Percentiles rank a stretch among this genome's conserved stretches.
phyloP scores from a whole-genome alignment of 306 rosid genomes.

The Acacia confusa region DNA sequence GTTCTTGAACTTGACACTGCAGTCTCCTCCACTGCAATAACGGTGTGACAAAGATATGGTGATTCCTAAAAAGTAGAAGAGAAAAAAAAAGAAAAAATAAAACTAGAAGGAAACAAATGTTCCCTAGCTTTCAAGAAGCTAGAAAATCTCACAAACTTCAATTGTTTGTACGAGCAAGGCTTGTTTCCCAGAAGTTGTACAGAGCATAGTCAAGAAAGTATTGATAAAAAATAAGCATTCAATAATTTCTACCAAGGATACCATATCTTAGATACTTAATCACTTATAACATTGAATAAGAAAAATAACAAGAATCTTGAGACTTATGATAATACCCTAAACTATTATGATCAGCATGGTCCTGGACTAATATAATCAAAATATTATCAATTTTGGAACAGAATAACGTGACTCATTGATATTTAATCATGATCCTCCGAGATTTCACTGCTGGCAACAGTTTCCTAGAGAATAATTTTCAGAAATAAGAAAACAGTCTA shows the following conservation, averaged over 20 bases:
- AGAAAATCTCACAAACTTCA: not conserved
- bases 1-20: conserved; percentile 88
- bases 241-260: not conserved
- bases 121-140: not conserved
- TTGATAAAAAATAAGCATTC: not conserved
- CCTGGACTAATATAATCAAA: not conserved
- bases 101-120: not conserved
- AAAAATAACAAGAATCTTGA: not conserved
- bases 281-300: not conserved
- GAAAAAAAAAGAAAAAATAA: not conserved
- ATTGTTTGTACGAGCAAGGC: not conserved
- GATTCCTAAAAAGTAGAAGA: not conserved
- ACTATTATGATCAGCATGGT: not conserved
- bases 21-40: conserved; percentile 79
- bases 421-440: not conserved
- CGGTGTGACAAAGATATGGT: conserved; percentile 16
- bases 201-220: not conserved
- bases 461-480: not conserved
- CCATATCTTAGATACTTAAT: not conserved
- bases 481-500: not conserved
- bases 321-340: not conserved
- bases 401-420: not conserved
- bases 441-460: not conserved
- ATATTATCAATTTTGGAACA: not conserved
- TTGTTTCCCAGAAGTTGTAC: not conserved